Evolutionary conservation across 2,329 filamentous ascomycete species (phyloP).

Genomic region (Endothia cerciana): DNA sequence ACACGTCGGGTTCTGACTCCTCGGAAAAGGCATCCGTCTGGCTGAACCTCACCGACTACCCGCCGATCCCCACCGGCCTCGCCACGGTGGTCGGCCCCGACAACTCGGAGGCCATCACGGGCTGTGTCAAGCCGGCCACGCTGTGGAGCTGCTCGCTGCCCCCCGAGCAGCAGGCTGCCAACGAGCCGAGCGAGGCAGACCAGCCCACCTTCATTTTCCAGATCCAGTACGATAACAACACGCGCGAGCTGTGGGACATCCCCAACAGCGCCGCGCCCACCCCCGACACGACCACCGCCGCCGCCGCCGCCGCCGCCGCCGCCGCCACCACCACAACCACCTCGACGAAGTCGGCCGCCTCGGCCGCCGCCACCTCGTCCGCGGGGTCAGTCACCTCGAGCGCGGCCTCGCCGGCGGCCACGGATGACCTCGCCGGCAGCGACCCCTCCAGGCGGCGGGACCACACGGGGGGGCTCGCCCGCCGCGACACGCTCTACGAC

Average conservation of each 20-base stretch:
- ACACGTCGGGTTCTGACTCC: constrained; percentile 13
- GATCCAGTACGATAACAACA: constrained; percentile 72
- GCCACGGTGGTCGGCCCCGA: constrained; percentile 77
- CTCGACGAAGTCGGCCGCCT: background rate
- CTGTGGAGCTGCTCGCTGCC: constrained; percentile 88
- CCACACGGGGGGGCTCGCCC: constrained; percentile 9
- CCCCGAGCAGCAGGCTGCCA: constrained; percentile 71
- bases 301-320: constrained; percentile 10
- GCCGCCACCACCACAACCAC: too few relatives aligned
- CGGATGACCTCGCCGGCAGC: constrained; percentile 15
- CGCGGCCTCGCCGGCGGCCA: constrained; percentile 3
- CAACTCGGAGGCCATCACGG: constrained; percentile 63
- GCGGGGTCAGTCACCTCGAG: constrained; percentile 1
- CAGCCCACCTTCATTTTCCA: constrained; percentile 81
- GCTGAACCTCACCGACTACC: constrained; percentile 85
- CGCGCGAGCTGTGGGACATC: constrained; percentile 54
- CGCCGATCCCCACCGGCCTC: constrained; percentile 83
- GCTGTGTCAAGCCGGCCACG: constrained; percentile 72
- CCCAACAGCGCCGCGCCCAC: constrained; percentile 41
- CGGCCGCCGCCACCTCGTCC: background rate
- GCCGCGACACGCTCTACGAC: constrained; percentile 26
- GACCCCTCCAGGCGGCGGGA: background rate
- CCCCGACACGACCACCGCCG: constrained; percentile 20
- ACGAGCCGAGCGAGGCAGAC: constrained; percentile 65
- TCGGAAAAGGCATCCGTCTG: constrained; percentile 51